Evolutionary conservation across 139 green algal genomes (phyloP).

Genomic region (Tetratostichococcus sp.): DNA sequence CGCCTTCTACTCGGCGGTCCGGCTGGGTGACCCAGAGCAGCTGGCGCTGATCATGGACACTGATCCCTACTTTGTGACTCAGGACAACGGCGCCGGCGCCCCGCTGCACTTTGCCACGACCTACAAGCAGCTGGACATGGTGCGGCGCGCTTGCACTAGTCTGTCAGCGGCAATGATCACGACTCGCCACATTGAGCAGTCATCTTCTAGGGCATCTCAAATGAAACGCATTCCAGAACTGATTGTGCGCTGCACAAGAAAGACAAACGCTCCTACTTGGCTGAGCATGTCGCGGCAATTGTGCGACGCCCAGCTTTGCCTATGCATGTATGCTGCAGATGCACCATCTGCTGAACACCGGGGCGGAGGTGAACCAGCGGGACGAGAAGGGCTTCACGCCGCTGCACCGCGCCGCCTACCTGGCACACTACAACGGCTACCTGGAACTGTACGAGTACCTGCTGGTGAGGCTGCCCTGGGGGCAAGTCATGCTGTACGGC

Average conservation of each 20-base stretch:
- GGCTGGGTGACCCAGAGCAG: slow-evolving; percentile 79
- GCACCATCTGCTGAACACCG: slow-evolving; percentile 86
- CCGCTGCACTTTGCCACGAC: slow-evolving; percentile 90
- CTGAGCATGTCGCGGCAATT: too few species aligned
- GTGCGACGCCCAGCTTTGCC: too few species aligned
- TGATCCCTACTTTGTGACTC: slow-evolving; percentile 88
- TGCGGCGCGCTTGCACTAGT: slow-evolving; percentile 22
- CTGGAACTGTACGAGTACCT: slow-evolving; percentile 94
- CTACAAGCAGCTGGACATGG: slow-evolving; percentile 93
- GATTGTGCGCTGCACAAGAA: too few species aligned
- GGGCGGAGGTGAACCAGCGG: slow-evolving; percentile 80
- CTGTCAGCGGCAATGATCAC: too few species aligned
- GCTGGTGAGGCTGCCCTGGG: slow-evolving; percentile 53
- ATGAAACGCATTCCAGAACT: too few species aligned
- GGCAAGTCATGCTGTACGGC: too few species aligned
- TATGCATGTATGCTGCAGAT: slow-evolving; percentile 60
- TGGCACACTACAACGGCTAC: slow-evolving; percentile 89
- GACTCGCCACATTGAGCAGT: too few species aligned
- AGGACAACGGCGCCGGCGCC: slow-evolving; percentile 88
- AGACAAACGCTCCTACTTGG: too few species aligned
- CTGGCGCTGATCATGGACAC: slow-evolving; percentile 76
- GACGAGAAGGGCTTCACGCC: slow-evolving; percentile 78
- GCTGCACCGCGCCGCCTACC: slow-evolving; percentile 84
- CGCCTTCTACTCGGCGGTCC: slow-evolving; percentile 73
- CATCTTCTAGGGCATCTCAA: too few species aligned